phyloP scores from a whole-genome alignment of 2,329 filamentous ascomycete genomes.

The Venturia carpophila region DNA sequence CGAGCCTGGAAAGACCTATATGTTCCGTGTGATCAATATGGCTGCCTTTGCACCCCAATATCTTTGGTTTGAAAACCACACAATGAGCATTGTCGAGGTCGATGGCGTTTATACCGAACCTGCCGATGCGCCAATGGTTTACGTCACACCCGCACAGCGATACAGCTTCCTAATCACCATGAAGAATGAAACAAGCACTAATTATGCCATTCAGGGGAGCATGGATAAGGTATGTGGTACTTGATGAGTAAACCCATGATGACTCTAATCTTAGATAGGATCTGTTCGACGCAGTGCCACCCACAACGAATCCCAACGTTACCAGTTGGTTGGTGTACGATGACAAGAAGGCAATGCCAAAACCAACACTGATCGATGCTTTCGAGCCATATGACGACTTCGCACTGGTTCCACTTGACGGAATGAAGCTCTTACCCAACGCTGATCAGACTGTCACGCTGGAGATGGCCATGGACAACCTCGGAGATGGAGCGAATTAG shows the following conservation, averaged over 20 bases:
- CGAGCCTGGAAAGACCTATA: constrained; percentile 50
- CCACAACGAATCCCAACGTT: constrained; percentile 57
- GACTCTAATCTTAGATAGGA: constrained; percentile 25
- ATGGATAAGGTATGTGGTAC: constrained; percentile 38
- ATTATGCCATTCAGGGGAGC: constrained; percentile 53
- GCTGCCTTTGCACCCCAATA: constrained; percentile 67
- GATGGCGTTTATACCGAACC: constrained; percentile 62
- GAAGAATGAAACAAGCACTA: constrained; percentile 44
- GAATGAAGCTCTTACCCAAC: constrained; percentile 49
- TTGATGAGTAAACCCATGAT: neutral
- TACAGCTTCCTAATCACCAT: constrained; percentile 60
- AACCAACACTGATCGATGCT: constrained; percentile 49
- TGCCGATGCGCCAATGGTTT: constrained; percentile 50
- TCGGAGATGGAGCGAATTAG: constrained; percentile 61
- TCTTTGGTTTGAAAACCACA: constrained; percentile 61
- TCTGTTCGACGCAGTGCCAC: constrained; percentile 59
- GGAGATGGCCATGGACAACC: constrained; percentile 53
- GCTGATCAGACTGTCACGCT: constrained; percentile 59
- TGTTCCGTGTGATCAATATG: constrained; percentile 61
- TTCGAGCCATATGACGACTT: constrained; percentile 69
- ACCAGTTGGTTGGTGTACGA: constrained; percentile 51
- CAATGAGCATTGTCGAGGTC: constrained; percentile 58
- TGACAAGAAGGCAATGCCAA: constrained; percentile 37
- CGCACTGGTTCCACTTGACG: constrained; percentile 60
- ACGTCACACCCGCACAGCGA: constrained; percentile 61